phyloP scores from a whole-genome alignment of 345 rosid genomes.

The Aquilaria malaccensis region DNA sequence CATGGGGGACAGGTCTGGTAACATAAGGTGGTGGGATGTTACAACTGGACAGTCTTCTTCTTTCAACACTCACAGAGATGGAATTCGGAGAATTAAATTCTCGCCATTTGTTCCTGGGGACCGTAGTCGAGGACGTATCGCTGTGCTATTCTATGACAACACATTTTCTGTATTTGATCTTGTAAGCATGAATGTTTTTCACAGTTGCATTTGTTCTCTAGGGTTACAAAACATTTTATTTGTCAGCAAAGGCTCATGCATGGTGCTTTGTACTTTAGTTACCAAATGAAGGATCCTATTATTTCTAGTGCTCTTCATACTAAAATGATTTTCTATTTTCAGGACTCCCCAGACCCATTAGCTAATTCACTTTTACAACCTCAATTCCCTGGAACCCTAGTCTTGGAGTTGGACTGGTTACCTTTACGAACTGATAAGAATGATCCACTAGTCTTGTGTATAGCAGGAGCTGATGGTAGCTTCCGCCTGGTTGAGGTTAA shows the following conservation, averaged over 20 bases:
- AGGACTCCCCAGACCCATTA: conserved; percentile 93
- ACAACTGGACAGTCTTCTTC: conserved; percentile 94
- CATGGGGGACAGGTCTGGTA: conserved; percentile 74
- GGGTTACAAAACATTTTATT: conserved; percentile 5
- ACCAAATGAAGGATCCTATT: conserved; percentile 1
- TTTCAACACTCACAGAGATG: conserved; percentile 85
- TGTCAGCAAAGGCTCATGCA: not conserved
- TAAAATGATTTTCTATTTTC: conserved; percentile 20
- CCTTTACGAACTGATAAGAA: conserved; percentile 64
- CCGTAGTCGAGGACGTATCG: conserved; percentile 89
- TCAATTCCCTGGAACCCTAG: conserved; percentile 94
- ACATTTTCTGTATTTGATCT: conserved; percentile 93
- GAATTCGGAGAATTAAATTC: conserved; percentile 88
- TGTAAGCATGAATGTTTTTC: conserved; percentile 36
- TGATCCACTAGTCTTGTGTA: conserved; percentile 84
- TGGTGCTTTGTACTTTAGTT: not conserved
- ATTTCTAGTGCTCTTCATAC: conserved; percentile 8
- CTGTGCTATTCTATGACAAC: conserved; percentile 90
- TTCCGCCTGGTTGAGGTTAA: conserved; percentile 84
- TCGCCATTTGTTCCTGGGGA: conserved; percentile 96
- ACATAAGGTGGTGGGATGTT: conserved; percentile 99
- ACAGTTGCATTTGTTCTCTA: conserved; percentile 5
- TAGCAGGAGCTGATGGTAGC: conserved; percentile 98
- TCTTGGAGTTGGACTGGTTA: conserved; percentile 96
- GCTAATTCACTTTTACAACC: conserved; percentile 96